A percentile compares a stretch with the other conserved stretches of the same genome.
These are phyloP conservation scores for Chrysanthemum makinoi DNA, from an alignment of 129 eudicot species.

Conservation along the genomic window DNA sequence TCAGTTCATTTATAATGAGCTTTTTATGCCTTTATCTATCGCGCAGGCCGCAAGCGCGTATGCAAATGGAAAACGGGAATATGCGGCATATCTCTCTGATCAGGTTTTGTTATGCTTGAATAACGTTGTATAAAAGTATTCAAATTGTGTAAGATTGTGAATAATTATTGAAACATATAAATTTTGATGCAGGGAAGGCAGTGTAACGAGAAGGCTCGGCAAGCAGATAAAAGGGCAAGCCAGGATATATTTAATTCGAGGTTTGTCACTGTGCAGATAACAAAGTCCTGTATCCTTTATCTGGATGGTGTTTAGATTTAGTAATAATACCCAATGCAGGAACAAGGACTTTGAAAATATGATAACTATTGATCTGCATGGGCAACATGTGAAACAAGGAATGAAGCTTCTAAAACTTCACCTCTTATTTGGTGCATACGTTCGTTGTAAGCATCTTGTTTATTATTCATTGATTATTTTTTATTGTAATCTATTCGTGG, in stretches of 20 bases:
- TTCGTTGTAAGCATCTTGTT: constrained; percentile 65
- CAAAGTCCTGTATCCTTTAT: not conserved
- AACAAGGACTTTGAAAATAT: constrained; percentile 72
- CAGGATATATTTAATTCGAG: constrained; percentile 81
- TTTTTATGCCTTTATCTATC: not conserved
- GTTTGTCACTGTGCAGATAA: constrained; percentile 31
- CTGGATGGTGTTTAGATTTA: constrained; percentile 1
- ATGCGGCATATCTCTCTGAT: constrained; percentile 83
- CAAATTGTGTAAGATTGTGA: not conserved
- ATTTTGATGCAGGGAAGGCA: constrained; percentile 60
- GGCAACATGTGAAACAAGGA: constrained; percentile 95
- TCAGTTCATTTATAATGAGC: not conserved
- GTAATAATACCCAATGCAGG: constrained; percentile 46
- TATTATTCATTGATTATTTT: not conserved
- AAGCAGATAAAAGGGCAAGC: constrained; percentile 92
- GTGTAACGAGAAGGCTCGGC: constrained; percentile 60
- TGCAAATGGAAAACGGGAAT: constrained; percentile 62
- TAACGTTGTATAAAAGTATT: not conserved
- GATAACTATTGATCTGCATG: constrained; percentile 93
- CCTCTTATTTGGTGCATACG: constrained; percentile 89
- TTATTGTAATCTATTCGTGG: not conserved
- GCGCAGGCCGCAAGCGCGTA: constrained; percentile 87
- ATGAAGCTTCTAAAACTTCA: constrained; percentile 92
- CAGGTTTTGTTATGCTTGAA: constrained; percentile 39
- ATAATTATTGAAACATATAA: not conserved